Conservation (phyloP, 2,329 filamentous ascomycete genomes). For the Hypoxylon sp. region DNA sequence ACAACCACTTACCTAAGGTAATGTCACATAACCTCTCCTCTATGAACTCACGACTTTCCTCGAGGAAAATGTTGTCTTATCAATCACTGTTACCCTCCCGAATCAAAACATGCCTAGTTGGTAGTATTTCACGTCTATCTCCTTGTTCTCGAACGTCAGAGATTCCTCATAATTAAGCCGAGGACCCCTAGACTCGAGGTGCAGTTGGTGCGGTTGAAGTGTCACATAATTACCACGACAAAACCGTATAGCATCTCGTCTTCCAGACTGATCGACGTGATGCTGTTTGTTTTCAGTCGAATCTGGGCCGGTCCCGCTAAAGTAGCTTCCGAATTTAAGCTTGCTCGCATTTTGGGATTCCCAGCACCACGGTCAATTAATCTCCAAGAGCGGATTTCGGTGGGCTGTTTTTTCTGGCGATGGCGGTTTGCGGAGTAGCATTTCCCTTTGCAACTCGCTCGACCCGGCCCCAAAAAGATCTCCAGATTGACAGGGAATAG, state of each 20-base stretch:
- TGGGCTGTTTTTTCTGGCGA: no score
- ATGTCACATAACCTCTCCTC: constrained; percentile 25
- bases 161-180: constrained; percentile 2
- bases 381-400: constrained; percentile 22
- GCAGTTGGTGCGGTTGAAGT: constrained; percentile 27
- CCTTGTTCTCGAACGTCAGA: constrained; percentile 18
- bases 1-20: constrained; percentile 29
- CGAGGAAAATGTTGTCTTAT: constrained; percentile 13
- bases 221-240: no score
- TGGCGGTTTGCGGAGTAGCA: constrained; percentile 24
- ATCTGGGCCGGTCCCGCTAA: constrained; percentile 22
- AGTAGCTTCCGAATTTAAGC: constrained; percentile 20
- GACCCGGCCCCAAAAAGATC: constrained; percentile 21
- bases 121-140: constrained; percentile 10
- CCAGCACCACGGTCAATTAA: constrained; percentile 12
- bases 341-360: constrained; percentile 17
- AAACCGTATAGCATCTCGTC: no score
- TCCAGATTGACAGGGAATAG: constrained; percentile 22
- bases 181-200: constrained; percentile 10
- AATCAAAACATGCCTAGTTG: constrained; percentile 5
- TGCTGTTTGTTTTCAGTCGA: constrained; percentile 7
- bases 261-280: constrained; percentile 23
- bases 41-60: constrained; percentile 14
- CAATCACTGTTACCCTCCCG: constrained; percentile 4
- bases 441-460: constrained; percentile 13